These are phyloP conservation scores for Podospora pseudopauciseta DNA, from an alignment of 495 filamentous ascomycete species.

Conservation along the genomic window DNA sequence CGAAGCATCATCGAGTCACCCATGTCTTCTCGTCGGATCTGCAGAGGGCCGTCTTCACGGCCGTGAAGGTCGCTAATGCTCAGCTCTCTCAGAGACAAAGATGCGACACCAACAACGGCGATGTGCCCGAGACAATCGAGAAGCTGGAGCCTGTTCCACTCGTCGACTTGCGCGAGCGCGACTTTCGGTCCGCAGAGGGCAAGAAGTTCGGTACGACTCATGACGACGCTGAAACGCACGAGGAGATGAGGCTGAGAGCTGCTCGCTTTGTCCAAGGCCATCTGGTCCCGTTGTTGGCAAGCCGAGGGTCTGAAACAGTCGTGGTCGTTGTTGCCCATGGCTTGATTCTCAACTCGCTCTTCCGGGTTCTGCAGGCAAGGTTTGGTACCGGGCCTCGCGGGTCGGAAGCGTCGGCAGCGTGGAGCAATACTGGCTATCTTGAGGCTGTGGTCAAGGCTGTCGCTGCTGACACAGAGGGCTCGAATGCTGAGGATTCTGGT, in stretches of 20 bases:
- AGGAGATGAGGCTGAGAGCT: conserved; percentile 60
- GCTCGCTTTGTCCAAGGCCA: conserved; percentile 60
- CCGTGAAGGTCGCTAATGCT: conserved; percentile 53
- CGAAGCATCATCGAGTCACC: conserved; percentile 44
- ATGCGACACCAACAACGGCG: conserved; percentile 37
- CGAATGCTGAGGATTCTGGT: conserved; percentile 13
- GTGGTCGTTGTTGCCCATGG: conserved; percentile 77
- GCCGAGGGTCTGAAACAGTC: conserved; percentile 19
- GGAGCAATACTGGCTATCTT: conserved; percentile 46
- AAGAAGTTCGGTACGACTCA: conserved; percentile 41
- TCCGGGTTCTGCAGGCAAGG: conserved; percentile 54
- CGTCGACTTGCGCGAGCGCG: conserved; percentile 61
- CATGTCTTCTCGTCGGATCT: conserved; percentile 79
- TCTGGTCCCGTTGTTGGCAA: conserved; percentile 54
- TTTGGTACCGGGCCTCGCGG: conserved; percentile 13
- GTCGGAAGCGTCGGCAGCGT: conserved; percentile 28
- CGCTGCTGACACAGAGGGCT: neutral
- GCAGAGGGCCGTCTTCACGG: conserved; percentile 68
- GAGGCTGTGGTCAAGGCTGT: conserved; percentile 19
- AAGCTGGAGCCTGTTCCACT: conserved; percentile 43
- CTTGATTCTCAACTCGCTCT: conserved; percentile 66
- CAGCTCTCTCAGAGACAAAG: neutral
- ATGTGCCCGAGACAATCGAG: neutral
- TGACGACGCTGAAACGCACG: conserved; percentile 51
- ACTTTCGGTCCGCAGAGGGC: conserved; percentile 69